A percentile compares a stretch with the other conserved stretches of the same genome.
phyloP scores from a whole-genome alignment of 768 basidiomycete species.

The Phaeotremella skinneri region DNA sequence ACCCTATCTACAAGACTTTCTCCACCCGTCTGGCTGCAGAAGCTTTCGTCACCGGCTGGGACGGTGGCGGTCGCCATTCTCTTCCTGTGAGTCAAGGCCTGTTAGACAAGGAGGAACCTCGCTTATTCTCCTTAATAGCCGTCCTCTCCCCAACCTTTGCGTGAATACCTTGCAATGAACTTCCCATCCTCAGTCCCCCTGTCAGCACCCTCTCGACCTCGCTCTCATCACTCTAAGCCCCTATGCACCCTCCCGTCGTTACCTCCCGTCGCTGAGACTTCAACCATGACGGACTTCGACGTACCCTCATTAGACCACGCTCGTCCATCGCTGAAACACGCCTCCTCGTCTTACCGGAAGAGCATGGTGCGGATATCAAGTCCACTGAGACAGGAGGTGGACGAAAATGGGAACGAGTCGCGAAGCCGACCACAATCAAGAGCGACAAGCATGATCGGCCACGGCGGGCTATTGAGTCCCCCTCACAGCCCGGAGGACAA shows the following conservation, averaged over 20 bases:
- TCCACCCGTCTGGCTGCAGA: conserved; percentile 46
- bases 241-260: conserved; percentile 10
- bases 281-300: neutral
- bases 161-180: conserved; percentile 46
- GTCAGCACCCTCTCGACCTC: conserved; percentile 24
- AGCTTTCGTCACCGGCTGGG: conserved; percentile 44
- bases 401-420: conserved; percentile 35
- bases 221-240: conserved; percentile 32
- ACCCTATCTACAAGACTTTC: conserved; percentile 42
- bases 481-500: conserved; percentile 26
- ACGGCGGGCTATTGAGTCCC: conserved; percentile 34
- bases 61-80: conserved; percentile 37
- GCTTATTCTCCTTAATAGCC: conserved; percentile 12
- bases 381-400: conserved; percentile 46
- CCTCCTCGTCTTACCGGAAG: conserved; percentile 25
- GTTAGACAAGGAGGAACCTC: neutral
- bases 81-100: conserved; percentile 34
- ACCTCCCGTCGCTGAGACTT: conserved; percentile 1
- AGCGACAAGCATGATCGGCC: conserved; percentile 25
- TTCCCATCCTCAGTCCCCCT: conserved; percentile 39
- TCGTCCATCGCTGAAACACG: conserved; percentile 22
- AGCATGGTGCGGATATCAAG: conserved; percentile 42
- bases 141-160: conserved; percentile 36
- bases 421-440: neutral
- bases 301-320: conserved; percentile 8